These are phyloP conservation scores for Dichomitus squalens DNA, from an alignment of 1,284 basidiomycete genomes.

Conservation along the genomic window DNA sequence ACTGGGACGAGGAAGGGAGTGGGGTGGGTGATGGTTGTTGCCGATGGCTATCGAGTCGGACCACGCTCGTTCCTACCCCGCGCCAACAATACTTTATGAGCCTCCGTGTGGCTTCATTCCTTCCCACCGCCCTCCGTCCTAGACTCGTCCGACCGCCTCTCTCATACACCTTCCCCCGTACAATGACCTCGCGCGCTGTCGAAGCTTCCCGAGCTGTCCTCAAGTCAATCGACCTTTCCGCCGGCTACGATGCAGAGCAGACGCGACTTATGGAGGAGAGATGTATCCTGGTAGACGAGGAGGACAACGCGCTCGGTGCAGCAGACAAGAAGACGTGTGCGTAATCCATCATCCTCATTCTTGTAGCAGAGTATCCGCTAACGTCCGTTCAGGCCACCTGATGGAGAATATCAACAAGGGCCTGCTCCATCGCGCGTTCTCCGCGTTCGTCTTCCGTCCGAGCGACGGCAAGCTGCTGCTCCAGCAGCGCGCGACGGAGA, in stretches of 20 bases:
- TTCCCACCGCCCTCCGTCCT: conserved; percentile 23
- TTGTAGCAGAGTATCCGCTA: neutral
- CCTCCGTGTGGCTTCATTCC: conserved; percentile 21
- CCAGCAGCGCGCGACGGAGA: conserved; percentile 94
- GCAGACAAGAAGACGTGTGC: conserved; percentile 96
- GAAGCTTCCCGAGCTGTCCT: conserved; percentile 62
- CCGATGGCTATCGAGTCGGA: conserved; percentile 22
- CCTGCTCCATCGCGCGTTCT: conserved; percentile 97
- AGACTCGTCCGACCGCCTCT: conserved; percentile 3
- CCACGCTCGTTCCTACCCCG: conserved; percentile 12
- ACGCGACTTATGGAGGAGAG: conserved; percentile 95
- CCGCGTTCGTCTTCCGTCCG: conserved; percentile 95
- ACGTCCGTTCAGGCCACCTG: conserved; percentile 73
- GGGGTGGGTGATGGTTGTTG: conserved; percentile 4
- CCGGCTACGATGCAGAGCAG: conserved; percentile 75
- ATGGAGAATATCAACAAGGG: conserved; percentile 98
- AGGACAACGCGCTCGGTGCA: conserved; percentile 89
- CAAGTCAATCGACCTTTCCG: conserved; percentile 71
- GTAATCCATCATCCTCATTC: conserved; percentile 36
- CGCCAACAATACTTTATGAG: conserved; percentile 24
- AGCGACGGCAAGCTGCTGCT: conserved; percentile 93
- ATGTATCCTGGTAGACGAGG: conserved; percentile 92
- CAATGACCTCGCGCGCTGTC: conserved; percentile 47
- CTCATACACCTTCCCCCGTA: conserved; percentile 15
- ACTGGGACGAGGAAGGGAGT: neutral